Evolutionary conservation across 2,329 filamentous ascomycete genomes (phyloP).

Genomic region (Calonectria crousiana): DNA sequence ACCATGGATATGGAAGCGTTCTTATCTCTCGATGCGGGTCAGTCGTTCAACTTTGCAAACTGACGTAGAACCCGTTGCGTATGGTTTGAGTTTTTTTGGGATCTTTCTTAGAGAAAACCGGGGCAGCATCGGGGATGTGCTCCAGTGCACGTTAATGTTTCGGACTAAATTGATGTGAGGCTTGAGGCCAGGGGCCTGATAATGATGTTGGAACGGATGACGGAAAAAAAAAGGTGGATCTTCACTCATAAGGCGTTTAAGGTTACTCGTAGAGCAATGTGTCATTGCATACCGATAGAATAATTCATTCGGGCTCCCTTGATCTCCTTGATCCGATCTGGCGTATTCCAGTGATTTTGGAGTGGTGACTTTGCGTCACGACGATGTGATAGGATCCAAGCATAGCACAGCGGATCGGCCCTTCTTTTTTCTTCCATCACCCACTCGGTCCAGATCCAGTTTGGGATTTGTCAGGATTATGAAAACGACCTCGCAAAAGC

Average conservation of each 20-base stretch:
- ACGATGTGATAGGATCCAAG: not conserved
- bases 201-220: slow-evolving; percentile 7
- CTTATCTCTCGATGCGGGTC: slow-evolving; percentile 46
- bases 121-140: not conserved
- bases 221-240: not conserved
- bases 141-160: not conserved
- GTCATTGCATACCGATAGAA: not conserved
- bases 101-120: not conserved
- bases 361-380: not conserved
- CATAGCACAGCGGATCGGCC: not conserved
- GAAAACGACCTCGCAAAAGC: not conserved
- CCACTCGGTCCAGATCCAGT: not conserved
- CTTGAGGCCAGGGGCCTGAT: not conserved
- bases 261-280: not conserved
- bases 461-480: slow-evolving; percentile 16
- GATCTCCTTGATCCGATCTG: not conserved
- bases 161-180: not conserved
- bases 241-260: not conserved
- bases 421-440: not conserved
- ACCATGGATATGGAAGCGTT: slow-evolving; percentile 50
- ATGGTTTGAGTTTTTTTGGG: not conserved
- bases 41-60: slow-evolving; percentile 41
- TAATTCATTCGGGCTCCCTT: not conserved
- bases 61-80: slow-evolving; percentile 8
- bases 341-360: not conserved